These are phyloP conservation scores for Davidsoniella eucalypti DNA, from an alignment of 2,329 filamentous ascomycete species.

Conservation along the genomic window DNA sequence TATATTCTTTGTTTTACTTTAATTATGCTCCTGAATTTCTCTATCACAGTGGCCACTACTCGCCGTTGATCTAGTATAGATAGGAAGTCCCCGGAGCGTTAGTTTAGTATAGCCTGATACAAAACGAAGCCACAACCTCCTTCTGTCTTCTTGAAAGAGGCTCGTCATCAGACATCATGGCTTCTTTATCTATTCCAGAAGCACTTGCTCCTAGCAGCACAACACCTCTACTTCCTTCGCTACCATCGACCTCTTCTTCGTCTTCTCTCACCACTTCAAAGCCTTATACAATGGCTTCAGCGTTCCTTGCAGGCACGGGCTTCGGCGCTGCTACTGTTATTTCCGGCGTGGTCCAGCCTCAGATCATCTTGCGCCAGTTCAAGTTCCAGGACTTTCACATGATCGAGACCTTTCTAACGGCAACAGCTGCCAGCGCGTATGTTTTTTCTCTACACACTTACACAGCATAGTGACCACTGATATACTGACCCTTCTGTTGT, in stretches of 20 bases:
- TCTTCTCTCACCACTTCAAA: not conserved
- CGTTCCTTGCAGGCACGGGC: conserved; percentile 33
- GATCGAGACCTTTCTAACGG: conserved; percentile 46
- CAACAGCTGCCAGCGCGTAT: conserved; percentile 45
- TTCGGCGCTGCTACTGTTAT: conserved; percentile 46
- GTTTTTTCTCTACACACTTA: conserved; percentile 17
- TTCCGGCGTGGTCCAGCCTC: conserved; percentile 43
- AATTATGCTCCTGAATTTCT: too few relatives aligned
- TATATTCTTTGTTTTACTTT: too few relatives aligned
- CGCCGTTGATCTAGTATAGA: too few relatives aligned
- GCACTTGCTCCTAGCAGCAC: not conserved
- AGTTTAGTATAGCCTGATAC: too few relatives aligned
- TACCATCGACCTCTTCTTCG: not conserved
- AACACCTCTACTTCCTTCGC: not conserved
- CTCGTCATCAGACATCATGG: not conserved
- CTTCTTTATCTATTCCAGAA: too few relatives aligned
- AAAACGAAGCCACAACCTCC: not conserved
- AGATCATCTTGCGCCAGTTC: conserved; percentile 45
- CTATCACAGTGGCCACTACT: too few relatives aligned
- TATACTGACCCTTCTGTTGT: not conserved
- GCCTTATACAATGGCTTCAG: conserved; percentile 17
- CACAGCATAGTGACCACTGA: not conserved
- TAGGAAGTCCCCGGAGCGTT: too few relatives aligned
- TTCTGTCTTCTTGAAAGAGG: not conserved
- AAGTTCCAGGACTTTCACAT: conserved; percentile 46